A percentile compares a stretch with the other conserved stretches of the same genome.
Conservation (phyloP, 176 grass and related monocot species). For the Avena insularis region DNA sequence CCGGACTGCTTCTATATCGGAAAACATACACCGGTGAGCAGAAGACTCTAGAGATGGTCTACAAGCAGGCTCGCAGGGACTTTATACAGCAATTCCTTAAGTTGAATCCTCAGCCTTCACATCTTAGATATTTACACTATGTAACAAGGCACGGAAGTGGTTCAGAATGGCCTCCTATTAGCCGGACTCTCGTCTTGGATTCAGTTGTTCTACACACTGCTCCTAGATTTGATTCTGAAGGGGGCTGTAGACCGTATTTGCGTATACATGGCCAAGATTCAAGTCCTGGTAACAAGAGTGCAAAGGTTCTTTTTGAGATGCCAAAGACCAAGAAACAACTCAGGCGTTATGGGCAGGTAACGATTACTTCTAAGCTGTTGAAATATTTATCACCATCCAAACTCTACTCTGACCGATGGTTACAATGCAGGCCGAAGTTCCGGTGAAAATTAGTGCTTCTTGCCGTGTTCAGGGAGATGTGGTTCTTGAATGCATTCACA, state of each 20-base stretch:
- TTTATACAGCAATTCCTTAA: slow-evolving; percentile 82
- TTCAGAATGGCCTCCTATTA: slow-evolving; percentile 78
- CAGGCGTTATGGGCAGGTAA: slow-evolving; percentile 80
- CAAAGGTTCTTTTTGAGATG: slow-evolving; percentile 78
- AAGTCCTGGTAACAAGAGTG: slow-evolving; percentile 68
- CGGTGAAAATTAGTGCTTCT: slow-evolving; percentile 46
- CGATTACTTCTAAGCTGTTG: slow-evolving; percentile 14
- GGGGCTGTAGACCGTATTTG: slow-evolving; percentile 78
- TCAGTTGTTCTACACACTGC: slow-evolving; percentile 62
- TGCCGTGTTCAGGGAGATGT: slow-evolving; percentile 84
- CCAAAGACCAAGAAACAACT: slow-evolving; percentile 74
- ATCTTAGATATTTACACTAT: slow-evolving; percentile 95
- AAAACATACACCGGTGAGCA: slow-evolving; percentile 85
- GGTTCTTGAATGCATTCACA: slow-evolving; percentile 87
- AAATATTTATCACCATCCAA: slow-evolving; percentile 10
- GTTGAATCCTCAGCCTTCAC: slow-evolving; percentile 94
- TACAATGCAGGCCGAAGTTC: slow-evolving; percentile 56
- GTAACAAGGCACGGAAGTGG: slow-evolving; percentile 82
- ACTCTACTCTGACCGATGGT: slow-evolving; percentile 50
- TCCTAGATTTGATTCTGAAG: slow-evolving; percentile 73
- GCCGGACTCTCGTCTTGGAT: slow-evolving; percentile 65
- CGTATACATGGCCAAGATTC: slow-evolving; percentile 83
- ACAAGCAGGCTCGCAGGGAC: slow-evolving; percentile 91
- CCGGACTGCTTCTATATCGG: slow-evolving; percentile 85
- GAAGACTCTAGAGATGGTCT: slow-evolving; percentile 97